phyloP scores from a whole-genome alignment of 306 rosid species.

The Quercus glauca region DNA sequence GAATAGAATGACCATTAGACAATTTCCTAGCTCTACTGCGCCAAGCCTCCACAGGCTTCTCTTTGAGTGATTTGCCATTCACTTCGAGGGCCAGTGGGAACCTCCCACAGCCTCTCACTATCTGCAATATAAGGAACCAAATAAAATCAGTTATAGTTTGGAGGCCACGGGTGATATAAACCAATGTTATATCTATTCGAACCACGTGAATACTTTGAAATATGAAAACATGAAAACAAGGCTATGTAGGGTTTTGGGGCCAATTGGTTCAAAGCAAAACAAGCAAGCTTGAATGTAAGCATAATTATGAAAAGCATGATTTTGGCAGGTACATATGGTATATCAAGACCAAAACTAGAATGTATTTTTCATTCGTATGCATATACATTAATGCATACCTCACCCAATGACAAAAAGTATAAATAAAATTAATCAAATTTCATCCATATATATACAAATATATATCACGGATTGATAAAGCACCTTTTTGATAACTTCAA shows the following conservation, averaged over 20 bases:
- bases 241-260: not conserved
- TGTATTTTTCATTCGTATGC: too few relatives aligned
- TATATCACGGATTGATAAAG: too few relatives aligned
- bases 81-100: conserved; percentile 49
- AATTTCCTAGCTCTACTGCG: conserved; percentile 22
- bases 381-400: not conserved
- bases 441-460: too few relatives aligned
- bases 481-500: too few relatives aligned
- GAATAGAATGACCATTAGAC: conserved; percentile 39
- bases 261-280: not conserved
- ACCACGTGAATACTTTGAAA: not conserved
- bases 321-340: too few relatives aligned
- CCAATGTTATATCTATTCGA: not conserved
- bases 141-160: not conserved
- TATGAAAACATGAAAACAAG: not conserved
- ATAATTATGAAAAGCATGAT: too few relatives aligned
- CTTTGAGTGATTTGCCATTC: conserved; percentile 40
- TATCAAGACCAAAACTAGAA: too few relatives aligned
- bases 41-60: conserved; percentile 34
- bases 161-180: too few relatives aligned
- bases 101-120: conserved; percentile 44
- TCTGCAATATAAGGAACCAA: conserved; percentile 36
- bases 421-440: too few relatives aligned
- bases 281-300: too few relatives aligned
- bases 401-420: not conserved